These are phyloP conservation scores for Mollisiaceae sp. DNA, from an alignment of 2,329 filamentous ascomycete genomes.

Conservation along the genomic window DNA sequence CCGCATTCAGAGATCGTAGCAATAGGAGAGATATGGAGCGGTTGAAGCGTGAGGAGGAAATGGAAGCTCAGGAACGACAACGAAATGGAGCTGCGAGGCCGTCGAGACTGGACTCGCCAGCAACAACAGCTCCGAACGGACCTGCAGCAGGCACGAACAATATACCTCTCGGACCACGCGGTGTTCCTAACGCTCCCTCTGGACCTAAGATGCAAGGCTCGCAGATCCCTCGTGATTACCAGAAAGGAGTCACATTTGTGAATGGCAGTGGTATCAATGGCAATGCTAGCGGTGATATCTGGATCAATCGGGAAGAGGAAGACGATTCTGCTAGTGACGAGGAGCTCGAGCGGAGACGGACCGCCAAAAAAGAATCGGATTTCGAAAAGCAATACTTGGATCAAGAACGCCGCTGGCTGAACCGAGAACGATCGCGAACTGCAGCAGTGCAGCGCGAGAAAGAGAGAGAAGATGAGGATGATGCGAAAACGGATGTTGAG, in stretches of 20 bases:
- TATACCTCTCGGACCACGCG: conserved; percentile 76
- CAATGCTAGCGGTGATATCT: conserved; percentile 48
- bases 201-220: conserved; percentile 66
- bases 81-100: conserved; percentile 69
- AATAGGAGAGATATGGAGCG: conserved; percentile 88
- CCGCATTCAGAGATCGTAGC: conserved; percentile 90
- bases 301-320: conserved; percentile 75
- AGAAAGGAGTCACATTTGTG: conserved; percentile 81
- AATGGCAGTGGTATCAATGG: conserved; percentile 76
- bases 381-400: conserved; percentile 82
- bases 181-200: conserved; percentile 76
- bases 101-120: conserved; percentile 75
- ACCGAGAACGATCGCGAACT: conserved; percentile 82
- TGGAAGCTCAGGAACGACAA: conserved; percentile 83
- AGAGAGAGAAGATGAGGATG: conserved; percentile 78
- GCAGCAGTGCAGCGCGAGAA: conserved; percentile 86
- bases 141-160: conserved; percentile 71
- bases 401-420: conserved; percentile 88
- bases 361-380: conserved; percentile 74
- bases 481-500: conserved; percentile 65
- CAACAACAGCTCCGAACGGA: conserved; percentile 57
- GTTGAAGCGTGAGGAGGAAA: conserved; percentile 85
- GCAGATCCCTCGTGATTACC: conserved; percentile 73
- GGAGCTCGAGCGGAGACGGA: conserved; percentile 76
- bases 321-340: conserved; percentile 87